These are phyloP conservation scores for Eremomyces bilateralis DNA, from an alignment of 495 filamentous ascomycete species.

Conservation along the genomic window DNA sequence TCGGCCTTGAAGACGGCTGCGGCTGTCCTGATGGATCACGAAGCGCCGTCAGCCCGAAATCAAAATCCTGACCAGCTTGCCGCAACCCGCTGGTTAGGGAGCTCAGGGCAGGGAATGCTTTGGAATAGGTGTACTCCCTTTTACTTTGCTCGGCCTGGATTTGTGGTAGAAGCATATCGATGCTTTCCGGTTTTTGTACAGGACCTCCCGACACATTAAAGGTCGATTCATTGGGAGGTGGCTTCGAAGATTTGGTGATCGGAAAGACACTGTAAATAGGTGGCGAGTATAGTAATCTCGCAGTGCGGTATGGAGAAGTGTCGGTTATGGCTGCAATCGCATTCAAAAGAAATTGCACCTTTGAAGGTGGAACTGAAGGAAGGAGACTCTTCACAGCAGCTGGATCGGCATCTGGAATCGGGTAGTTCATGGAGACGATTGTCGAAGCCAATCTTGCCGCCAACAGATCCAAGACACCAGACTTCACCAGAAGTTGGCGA, in stretches of 20 bases:
- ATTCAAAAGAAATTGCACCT: slow-evolving; percentile 51
- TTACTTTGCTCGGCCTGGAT: slow-evolving; percentile 15
- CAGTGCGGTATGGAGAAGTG: slow-evolving; percentile 55
- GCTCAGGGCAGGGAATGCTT: slow-evolving; percentile 35
- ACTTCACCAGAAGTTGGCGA: slow-evolving; percentile 42
- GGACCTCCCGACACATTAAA: too few species aligned
- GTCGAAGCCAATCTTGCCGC: slow-evolving; percentile 57
- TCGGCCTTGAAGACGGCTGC: slow-evolving; percentile 6
- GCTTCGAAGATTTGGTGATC: slow-evolving; percentile 2
- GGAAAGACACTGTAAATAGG: slow-evolving; percentile 32
- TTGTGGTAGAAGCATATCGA: slow-evolving; percentile 16
- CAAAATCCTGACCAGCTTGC: neutral
- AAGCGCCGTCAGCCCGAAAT: neutral
- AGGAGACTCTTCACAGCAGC: slow-evolving; percentile 24
- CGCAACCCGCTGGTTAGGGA: slow-evolving; percentile 5
- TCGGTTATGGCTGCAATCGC: slow-evolving; percentile 61
- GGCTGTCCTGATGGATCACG: too few species aligned
- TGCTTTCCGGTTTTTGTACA: slow-evolving; percentile 3
- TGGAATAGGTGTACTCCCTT: slow-evolving; percentile 10
- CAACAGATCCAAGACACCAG: slow-evolving; percentile 58
- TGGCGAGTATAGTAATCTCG: slow-evolving; percentile 57
- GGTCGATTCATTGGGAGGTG: too few species aligned
- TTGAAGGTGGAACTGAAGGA: slow-evolving; percentile 34
- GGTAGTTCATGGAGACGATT: slow-evolving; percentile 41
- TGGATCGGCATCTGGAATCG: slow-evolving; percentile 31